Evolutionary conservation across 225 moss, liverwort and hornwort genomes (phyloP), one percentile per base, ranked within the genome.

Genomic region (Marchantia polymorpha): DNA sequence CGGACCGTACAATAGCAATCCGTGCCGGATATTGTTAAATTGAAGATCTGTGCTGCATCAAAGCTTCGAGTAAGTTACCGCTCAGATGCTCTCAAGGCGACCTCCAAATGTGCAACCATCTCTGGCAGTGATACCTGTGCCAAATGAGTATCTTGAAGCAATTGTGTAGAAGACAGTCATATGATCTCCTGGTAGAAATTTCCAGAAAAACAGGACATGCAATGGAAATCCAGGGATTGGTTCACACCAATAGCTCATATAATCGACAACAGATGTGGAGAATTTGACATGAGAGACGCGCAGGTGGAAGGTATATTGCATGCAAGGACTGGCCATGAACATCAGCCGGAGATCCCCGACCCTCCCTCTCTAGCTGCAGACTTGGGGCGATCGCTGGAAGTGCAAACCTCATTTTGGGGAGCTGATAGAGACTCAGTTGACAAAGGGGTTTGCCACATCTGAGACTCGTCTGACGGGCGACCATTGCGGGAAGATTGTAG

Each of bases 1-100:
- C 13, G 13, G 19, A 56, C 56, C 13, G 56, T 12, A 56, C 13
- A 56, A 56, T 56, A 39, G 39, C 39, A 39, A 39, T 39, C 5
- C 39, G 39, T 39, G 3, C 5, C 39, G 39, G 2, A 39, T 5
- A 39, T 39, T 39, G 3, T 39, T 2, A 39, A 39, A 39, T 39
- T 39, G 39, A 39, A 39, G 39, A 5, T 39, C 39, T 39, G 39
- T 5, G 39, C 39, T 39, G 39, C 39, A 39, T 39, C 5, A 5
- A 39, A 39, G 39, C 39, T 39, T 39, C 39, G 5, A 31, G 51
- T 47, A 16, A 53, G 54, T 16, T 84, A 84, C 84, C 81, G 81
- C 72, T 84, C 81, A 67, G 84, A 84, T 56, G 84, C 84, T 64
- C 77, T 72, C 17, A 84, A 74, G 4, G 84, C 84, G 52, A 84